Evolutionary conservation across 2,329 filamentous ascomycete species (phyloP), one percentile per base, ranked within the genome.

Genomic region (Penicillium thymicola): DNA sequence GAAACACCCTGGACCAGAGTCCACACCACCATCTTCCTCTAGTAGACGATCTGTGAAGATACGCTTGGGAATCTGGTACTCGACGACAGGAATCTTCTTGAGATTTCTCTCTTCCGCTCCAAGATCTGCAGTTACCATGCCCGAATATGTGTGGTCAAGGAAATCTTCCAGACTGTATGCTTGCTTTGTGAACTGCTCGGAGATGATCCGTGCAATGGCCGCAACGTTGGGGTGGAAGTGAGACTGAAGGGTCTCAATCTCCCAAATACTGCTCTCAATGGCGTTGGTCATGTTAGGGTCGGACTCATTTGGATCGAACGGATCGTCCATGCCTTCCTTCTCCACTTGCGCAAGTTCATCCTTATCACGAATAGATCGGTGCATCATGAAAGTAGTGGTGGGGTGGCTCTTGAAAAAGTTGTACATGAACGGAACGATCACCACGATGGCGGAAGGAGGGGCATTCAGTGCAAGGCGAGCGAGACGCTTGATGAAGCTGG

Each of bases 221-320:
- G 93, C 92, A 25, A 99, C 91, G 66, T 97, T 99, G 14, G 95
- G 94, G 71, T 99, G 94, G 74, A 96, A 97, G 74, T 99, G 95
- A 0, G 86, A 88, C 73, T 95, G 91, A 55, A 97, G 79, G 57
- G 91, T 92, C 58, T 95, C 89, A 51, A 99, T 82, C 73, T 99
- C 94, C 95, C 94, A 99, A 8, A 99, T 77, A 72, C 89, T 92
- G 74, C 91, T 96, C 56, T 97, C 92, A 57, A 99, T 90, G 18
- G 95, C 94, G 38, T 82, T 76, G 0, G 92, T 97, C 72, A 88
- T 81, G 82, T 92, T 90, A 0, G 94, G 95, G 62, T 99, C 90
- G 28, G 78, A 68, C 74, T 97, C 90, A 5, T 85, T 78, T 50
- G 87, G 81, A 56, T 89, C 72, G 70, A 96, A 99, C 0, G 90